Conservation (phyloP, 192 early-diverging fungal genomes). For the Paraglomus brasilianum region DNA sequence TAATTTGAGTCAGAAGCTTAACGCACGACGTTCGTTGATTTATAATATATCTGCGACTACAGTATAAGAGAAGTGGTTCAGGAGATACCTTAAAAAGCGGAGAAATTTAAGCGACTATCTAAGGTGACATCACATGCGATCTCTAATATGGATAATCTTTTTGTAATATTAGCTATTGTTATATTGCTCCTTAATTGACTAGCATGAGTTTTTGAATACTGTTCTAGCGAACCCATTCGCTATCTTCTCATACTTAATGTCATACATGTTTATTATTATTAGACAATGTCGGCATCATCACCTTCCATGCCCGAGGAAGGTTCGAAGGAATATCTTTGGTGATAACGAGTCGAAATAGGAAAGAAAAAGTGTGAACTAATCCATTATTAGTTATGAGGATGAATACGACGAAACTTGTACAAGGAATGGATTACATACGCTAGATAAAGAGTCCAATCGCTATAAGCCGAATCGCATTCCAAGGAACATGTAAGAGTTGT, state of each 20-base stretch:
- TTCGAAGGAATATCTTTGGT: constrained; percentile 83
- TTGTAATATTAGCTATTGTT: no score
- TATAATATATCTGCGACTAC: not conserved
- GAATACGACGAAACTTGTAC: constrained; percentile 86
- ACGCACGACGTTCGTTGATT: constrained; percentile 15
- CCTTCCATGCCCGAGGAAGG: constrained; percentile 28
- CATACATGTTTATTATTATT: no score
- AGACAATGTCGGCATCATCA: not conserved
- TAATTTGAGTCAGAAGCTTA: constrained; percentile 58
- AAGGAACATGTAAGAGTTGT: not conserved
- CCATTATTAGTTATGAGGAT: constrained; percentile 60
- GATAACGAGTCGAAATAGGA: constrained; percentile 83
- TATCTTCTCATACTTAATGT: no score
- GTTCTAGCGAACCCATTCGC: no score
- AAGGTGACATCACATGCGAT: no score
- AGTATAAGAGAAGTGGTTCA: constrained; percentile 44
- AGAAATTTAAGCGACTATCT: constrained; percentile 1
- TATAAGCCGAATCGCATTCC: not conserved
- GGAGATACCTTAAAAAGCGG: constrained; percentile 5
- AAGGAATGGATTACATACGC: constrained; percentile 48
- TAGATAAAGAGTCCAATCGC: constrained; percentile 43
- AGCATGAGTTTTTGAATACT: no score
- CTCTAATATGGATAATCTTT: no score
- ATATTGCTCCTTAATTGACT: no score
- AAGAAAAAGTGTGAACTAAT: constrained; percentile 61